Percentiles rank a stretch among this genome's conserved stretches.
phyloP scores from a whole-genome alignment of 768 basidiomycete genomes.

The Hygrophoropsis aurantiaca region DNA sequence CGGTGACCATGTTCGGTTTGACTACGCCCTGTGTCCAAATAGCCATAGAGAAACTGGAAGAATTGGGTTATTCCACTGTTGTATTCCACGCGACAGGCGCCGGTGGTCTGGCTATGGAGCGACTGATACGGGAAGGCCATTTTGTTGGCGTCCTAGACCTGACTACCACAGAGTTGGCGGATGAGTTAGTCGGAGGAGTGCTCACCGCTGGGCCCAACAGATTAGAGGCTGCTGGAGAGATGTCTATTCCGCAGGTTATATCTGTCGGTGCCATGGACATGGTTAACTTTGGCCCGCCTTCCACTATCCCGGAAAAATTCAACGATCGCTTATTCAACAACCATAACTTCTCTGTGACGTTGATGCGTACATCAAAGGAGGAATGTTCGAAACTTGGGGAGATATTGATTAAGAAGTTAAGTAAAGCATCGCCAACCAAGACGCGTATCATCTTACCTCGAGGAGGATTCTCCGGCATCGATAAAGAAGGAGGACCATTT shows the following conservation, averaged over 20 bases:
- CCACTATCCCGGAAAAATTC: slow-evolving; percentile 23
- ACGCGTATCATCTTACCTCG: slow-evolving; percentile 24
- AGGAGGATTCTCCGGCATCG: slow-evolving; percentile 25
- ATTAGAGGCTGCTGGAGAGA: slow-evolving; percentile 22
- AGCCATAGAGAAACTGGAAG: slow-evolving; percentile 21
- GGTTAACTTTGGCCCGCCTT: slow-evolving; percentile 31
- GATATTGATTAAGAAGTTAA: slow-evolving; percentile 19
- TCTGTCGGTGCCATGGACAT: slow-evolving; percentile 32
- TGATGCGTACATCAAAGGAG: slow-evolving; percentile 28
- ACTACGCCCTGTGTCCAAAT: slow-evolving; percentile 19
- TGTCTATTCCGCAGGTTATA: slow-evolving; percentile 25
- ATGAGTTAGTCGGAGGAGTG: slow-evolving; percentile 29
- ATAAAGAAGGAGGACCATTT: slow-evolving; percentile 20
- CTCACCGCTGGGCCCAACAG: slow-evolving; percentile 25
- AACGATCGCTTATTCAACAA: slow-evolving; percentile 13
- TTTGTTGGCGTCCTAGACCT: slow-evolving; percentile 28
- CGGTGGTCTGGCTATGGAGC: slow-evolving; percentile 30
- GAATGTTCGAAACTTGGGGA: slow-evolving; percentile 23
- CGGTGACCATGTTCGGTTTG: slow-evolving; percentile 29
- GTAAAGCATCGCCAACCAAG: slow-evolving; percentile 9
- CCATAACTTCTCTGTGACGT: slow-evolving; percentile 27
- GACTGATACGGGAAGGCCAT: slow-evolving; percentile 20
- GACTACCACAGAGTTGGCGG: slow-evolving; percentile 33
- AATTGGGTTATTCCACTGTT: slow-evolving; percentile 22
- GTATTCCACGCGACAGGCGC: slow-evolving; percentile 27